Evolutionary conservation across 2,329 filamentous ascomycete species (phyloP), one percentile per base, ranked within the genome.

Genomic region (Ophiobolus disseminans): DNA sequence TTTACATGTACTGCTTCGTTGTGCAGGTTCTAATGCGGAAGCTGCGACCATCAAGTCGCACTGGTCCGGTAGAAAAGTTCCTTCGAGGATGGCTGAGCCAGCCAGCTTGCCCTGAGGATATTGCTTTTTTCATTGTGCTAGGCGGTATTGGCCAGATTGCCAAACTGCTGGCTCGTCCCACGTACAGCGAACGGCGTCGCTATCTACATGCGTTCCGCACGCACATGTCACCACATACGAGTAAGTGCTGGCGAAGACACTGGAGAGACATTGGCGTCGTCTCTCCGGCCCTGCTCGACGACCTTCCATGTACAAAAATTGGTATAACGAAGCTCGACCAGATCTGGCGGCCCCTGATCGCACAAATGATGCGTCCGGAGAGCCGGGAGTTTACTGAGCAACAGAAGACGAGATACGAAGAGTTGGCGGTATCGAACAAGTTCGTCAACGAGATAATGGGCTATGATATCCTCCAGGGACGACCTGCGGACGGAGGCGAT

Each of bases 1-100:
- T 66, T 46, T 70, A 68, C 57, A 72, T 69, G 66, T 72, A 71
- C 52, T 68, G 62, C 60, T 72, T 73, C 51, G 63, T 72, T 16
- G 47, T 73, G 35, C 68, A 70, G 53, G 66, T 70, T 6, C 46
- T 72, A 38, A 58, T 58, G 40, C 57, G 63, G 17, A 70, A 68
- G 50, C 49, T 72, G 46, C 65, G 65, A 5, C 66, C 69, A 31
- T 61, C 64, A 2, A 62, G 58, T 32, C 63, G 62, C 34, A 57
- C 63, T 10, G 63, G 65, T 14, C 63, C 63, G 1, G 59, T 71
- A 3, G 66, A 67, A 38, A 67, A 61, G 42, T 57, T 69, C 11
- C 48, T 69, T 17, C 53, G 68, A 39, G 68, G 67, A 30, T 72
- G 68, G 69, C 59, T 58, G 17, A 60, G 58, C 11, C 64, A 67